Evolutionary conservation across 768 basidiomycete genomes (phyloP).

Genomic region (Psilocybe tampanensis): DNA sequence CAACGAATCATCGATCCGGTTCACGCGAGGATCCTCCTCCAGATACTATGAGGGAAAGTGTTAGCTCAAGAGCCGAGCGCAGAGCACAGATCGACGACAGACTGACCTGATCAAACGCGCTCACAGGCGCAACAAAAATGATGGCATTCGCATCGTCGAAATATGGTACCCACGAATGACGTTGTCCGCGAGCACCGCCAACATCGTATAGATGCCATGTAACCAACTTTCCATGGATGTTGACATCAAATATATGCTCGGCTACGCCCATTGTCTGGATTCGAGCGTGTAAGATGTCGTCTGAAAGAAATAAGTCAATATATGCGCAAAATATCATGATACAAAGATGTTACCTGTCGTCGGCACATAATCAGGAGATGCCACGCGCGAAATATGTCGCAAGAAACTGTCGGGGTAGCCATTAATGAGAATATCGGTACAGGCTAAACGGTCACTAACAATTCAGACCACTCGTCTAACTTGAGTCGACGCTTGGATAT

Average conservation of each 20-base stretch:
- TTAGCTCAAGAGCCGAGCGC: not conserved
- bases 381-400: constrained; percentile 70
- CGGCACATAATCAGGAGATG: constrained; percentile 69
- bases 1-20: constrained; percentile 87
- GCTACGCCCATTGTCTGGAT: constrained; percentile 90
- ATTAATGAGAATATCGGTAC: constrained; percentile 16
- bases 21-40: constrained; percentile 84
- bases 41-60: constrained; percentile 58
- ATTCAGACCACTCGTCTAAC: constrained; percentile 88
- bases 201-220: constrained; percentile 78
- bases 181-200: constrained; percentile 70
- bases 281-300: constrained; percentile 87
- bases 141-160: constrained; percentile 80
- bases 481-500: constrained; percentile 70
- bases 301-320: constrained; percentile 40
- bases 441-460: constrained; percentile 50
- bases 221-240: constrained; percentile 75
- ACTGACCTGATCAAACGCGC: constrained; percentile 75
- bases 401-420: constrained; percentile 58
- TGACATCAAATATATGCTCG: constrained; percentile 82
- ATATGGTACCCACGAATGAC: constrained; percentile 80
- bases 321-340: constrained; percentile 23
- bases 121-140: constrained; percentile 79
- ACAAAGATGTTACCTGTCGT: constrained; percentile 56
- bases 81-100: not conserved